Evolutionary conservation across 768 basidiomycete species (phyloP).

Genomic region (Termitomyces sp.): DNA sequence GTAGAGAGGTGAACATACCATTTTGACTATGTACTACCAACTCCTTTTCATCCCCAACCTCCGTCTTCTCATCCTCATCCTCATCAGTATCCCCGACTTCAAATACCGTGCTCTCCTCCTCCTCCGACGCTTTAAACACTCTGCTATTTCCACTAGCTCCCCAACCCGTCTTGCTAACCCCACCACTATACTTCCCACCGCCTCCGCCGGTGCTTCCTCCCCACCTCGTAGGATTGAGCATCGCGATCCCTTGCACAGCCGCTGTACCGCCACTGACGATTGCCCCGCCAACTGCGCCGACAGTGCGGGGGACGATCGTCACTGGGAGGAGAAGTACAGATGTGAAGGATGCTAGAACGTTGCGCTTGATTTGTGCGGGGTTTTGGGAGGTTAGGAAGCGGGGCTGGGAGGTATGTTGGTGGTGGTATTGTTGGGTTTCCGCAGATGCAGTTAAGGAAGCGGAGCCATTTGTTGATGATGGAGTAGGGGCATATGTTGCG

Average conservation of each 20-base stretch:
- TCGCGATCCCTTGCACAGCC: slow-evolving; percentile 79
- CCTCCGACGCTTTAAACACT: slow-evolving; percentile 25
- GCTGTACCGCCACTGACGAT: slow-evolving; percentile 67
- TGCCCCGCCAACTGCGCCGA: slow-evolving; percentile 63
- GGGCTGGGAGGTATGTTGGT: slow-evolving; percentile 21
- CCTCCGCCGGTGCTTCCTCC: slow-evolving; percentile 31
- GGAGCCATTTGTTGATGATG: background rate
- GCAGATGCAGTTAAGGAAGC: slow-evolving; percentile 1
- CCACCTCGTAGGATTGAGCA: slow-evolving; percentile 90
- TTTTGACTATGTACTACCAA: slow-evolving; percentile 9
- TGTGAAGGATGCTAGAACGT: slow-evolving; percentile 88
- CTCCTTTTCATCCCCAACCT: slow-evolving; percentile 1
- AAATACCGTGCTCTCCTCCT: slow-evolving; percentile 42
- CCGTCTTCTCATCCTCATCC: slow-evolving; percentile 21
- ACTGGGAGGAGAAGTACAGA: slow-evolving; percentile 88
- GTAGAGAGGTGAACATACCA: background rate
- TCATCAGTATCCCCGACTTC: slow-evolving; percentile 43
- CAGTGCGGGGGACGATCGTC: slow-evolving; percentile 87
- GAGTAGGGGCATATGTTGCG: slow-evolving; percentile 9
- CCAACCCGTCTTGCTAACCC: slow-evolving; percentile 17
- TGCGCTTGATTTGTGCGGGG: slow-evolving; percentile 88
- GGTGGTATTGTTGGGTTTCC: slow-evolving; percentile 7
- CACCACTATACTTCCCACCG: slow-evolving; percentile 3
- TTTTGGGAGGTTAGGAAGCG: slow-evolving; percentile 83
- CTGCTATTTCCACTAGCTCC: slow-evolving; percentile 11